These are phyloP conservation scores for Cercospora sesami DNA, from an alignment of 2,329 filamentous ascomycete genomes.

Conservation along the genomic window DNA sequence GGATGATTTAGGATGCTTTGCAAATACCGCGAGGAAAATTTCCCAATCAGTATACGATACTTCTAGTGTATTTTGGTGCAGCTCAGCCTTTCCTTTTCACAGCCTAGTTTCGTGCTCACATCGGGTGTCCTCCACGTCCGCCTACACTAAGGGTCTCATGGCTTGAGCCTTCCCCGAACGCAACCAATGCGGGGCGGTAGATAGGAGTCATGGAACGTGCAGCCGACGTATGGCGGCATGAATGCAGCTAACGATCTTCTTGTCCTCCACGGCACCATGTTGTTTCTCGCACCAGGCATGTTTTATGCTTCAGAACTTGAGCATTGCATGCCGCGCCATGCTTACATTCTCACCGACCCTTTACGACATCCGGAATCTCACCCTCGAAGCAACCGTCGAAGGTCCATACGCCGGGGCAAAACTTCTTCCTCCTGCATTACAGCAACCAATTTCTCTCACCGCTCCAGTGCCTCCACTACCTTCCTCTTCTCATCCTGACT, in stretches of 20 bases:
- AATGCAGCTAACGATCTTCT: not conserved
- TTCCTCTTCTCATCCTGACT: conserved; percentile 53
- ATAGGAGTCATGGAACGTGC: not conserved
- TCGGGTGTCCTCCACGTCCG: not conserved
- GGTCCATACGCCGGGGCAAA: not conserved
- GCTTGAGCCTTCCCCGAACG: not conserved
- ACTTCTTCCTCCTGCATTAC: not conserved
- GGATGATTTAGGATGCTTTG: not conserved
- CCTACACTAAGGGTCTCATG: not conserved
- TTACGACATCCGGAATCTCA: not conserved
- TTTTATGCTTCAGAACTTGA: not conserved
- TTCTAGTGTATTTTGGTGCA: not conserved
- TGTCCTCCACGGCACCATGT: not conserved
- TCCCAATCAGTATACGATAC: not conserved
- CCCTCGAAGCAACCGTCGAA: not conserved
- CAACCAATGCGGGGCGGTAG: not conserved
- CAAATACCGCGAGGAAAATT: not conserved
- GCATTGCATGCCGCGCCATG: not conserved
- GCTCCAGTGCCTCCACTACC: conserved; percentile 30
- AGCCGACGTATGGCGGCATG: not conserved
- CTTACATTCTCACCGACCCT: not conserved
- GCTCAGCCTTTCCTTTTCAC: not conserved
- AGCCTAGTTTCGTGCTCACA: not conserved
- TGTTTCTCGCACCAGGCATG: not conserved
- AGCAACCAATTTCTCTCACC: not conserved